A percentile compares a stretch with the other conserved stretches of the same genome.
These are phyloP conservation scores for Schoenoplectus triqueter DNA, from an alignment of 202 grass and related monocot genomes.

Conservation along the genomic window DNA sequence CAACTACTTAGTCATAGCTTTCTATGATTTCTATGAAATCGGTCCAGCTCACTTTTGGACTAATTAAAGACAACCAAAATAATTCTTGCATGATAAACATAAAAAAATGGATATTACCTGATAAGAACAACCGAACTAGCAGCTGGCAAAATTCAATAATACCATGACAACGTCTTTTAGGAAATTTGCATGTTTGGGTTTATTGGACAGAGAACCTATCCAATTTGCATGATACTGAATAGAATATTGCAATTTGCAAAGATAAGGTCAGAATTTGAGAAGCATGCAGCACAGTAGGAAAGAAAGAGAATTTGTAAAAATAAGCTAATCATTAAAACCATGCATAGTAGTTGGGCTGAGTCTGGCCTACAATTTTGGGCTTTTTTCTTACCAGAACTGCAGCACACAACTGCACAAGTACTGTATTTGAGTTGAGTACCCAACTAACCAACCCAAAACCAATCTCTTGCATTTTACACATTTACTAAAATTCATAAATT, in stretches of 20 bases:
- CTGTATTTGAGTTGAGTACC: slow-evolving; percentile 7
- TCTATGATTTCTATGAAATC: too few species aligned
- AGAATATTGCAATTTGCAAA: slow-evolving; percentile 24
- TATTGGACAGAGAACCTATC: slow-evolving; percentile 14
- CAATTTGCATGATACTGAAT: not conserved
- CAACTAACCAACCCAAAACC: slow-evolving; percentile 34
- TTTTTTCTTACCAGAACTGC: not conserved
- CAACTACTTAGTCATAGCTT: too few species aligned
- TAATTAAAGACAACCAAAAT: not conserved
- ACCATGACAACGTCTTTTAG: not conserved
- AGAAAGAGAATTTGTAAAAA: not conserved
- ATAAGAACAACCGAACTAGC: slow-evolving; percentile 8
- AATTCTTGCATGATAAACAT: slow-evolving; percentile 3
- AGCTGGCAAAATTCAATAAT: slow-evolving; percentile 3
- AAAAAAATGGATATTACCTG: not conserved
- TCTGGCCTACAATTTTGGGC: slow-evolving; percentile 35
- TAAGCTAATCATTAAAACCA: slow-evolving; percentile 18
- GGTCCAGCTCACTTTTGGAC: not conserved
- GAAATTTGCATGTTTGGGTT: not conserved
- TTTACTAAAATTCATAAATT: slow-evolving; percentile 5
- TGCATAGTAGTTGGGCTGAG: slow-evolving; percentile 31
- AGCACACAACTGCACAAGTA: not conserved
- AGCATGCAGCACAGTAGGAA: slow-evolving; percentile 35
- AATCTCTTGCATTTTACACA: slow-evolving; percentile 16
- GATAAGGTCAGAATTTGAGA: slow-evolving; percentile 30